Base-by-base conservation (phyloP, 2,329 filamentous ascomycete species). In the Colletotrichum lindemuthianum region DNA sequence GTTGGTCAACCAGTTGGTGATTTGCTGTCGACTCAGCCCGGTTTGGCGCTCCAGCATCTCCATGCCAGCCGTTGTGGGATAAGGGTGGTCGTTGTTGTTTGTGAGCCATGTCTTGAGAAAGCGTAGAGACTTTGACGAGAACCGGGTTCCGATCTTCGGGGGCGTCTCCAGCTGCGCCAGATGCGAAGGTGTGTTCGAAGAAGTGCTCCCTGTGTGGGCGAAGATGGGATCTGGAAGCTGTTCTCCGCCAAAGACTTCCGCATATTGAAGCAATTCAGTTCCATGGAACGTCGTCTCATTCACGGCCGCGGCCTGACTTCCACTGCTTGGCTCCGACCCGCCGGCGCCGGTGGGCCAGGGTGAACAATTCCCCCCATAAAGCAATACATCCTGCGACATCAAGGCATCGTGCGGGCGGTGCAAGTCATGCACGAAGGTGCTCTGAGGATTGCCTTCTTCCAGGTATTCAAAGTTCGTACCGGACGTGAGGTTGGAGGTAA, bases 91-190 rank as follows among this genome's bases (percentile, higher is more conserved):
- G 8, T 51, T 57, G 10, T 67, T 56, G 4, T 44, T 58, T 2
- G 63, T 40, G 3, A 71, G 54, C 70, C 70, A 72, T 16, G 51
- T 37, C 11, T 66, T 70, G 1, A 72, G 50, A 16, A 65, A 34
- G 7, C 68, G 67, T 4, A 70, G 52, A 4, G 69, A 59, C 32
- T 68, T 65, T 10, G 68, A 59, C 1, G 71, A 70, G 63, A 72
- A 72, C 9, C 71, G 66, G 1, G 67, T 60, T 5, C 70, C 70
- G 32, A 70, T 59, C 16, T 72, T 72, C 9, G 69, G 65, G 6
- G 61, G 57, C 7, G 57, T 36, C 15, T 37, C 8, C 13, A 59
- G 16, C 2, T 60, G 33, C 15, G 50, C 43, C 11, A 37, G 10
- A 4, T 48, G 44, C 44, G 3, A 36, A 34, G 1, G n/a, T 24